These are phyloP conservation scores for Echria macrotheca DNA, from an alignment of 495 filamentous ascomycete species.

Conservation along the genomic window DNA sequence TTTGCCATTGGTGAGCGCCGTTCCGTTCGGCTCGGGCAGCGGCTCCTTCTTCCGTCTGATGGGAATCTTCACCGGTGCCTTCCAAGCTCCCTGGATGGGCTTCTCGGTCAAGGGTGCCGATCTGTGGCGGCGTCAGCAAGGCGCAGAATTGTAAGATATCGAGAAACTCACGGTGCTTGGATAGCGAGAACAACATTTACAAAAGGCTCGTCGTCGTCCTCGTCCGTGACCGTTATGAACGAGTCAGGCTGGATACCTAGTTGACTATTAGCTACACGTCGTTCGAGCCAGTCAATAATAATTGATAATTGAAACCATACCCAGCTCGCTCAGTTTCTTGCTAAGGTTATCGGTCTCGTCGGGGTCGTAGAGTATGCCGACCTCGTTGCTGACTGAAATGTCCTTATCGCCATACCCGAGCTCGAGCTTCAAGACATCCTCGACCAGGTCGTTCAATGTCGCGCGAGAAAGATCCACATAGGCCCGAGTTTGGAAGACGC, in stretches of 20 bases:
- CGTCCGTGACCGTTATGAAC: constrained; percentile 81
- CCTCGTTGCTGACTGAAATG: constrained; percentile 65
- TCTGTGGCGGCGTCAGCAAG: constrained; percentile 19
- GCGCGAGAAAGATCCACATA: constrained; percentile 66
- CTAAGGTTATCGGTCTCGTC: constrained; percentile 81
- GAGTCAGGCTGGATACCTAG: constrained; percentile 57
- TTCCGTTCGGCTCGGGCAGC: constrained; percentile 28
- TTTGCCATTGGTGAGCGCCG: constrained; percentile 25
- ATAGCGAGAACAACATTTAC: constrained; percentile 75
- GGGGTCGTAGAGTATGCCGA: constrained; percentile 75
- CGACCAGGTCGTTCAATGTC: constrained; percentile 76
- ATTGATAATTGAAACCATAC: too few relatives aligned
- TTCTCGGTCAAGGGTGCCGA: constrained; percentile 32
- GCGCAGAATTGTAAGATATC: too few relatives aligned
- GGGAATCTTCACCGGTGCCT: constrained; percentile 39
- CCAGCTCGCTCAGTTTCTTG: constrained; percentile 75
- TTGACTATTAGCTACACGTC: too few relatives aligned
- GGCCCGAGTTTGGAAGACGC: constrained; percentile 60
- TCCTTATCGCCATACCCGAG: constrained; percentile 79
- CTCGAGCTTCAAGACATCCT: constrained; percentile 59
- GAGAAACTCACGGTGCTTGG: constrained; percentile 42
- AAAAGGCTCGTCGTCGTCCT: constrained; percentile 72
- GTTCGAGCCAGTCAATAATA: too few relatives aligned
- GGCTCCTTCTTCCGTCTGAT: constrained; percentile 37
- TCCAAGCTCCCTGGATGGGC: constrained; percentile 31